Evolutionary conservation across 192 early-diverging fungal species (phyloP).

Genomic region (Podila epicladia): DNA sequence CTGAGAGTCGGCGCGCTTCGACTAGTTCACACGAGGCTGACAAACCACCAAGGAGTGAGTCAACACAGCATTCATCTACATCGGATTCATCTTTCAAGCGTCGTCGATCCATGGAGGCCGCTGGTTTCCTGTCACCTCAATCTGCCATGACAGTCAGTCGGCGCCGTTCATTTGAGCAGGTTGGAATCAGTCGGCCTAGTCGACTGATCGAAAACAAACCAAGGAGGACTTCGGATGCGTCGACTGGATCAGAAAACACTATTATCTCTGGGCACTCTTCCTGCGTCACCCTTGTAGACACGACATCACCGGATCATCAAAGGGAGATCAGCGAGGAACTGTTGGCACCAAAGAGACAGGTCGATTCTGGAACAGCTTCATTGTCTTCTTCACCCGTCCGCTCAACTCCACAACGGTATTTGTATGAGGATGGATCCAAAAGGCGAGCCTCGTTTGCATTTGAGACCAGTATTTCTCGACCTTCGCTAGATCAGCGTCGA

Average conservation of each 20-base stretch:
- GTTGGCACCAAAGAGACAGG: not conserved
- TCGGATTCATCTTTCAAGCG: not conserved
- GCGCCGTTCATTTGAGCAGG: conserved; percentile 22
- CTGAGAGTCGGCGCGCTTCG: not conserved
- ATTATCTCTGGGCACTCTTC: conserved; percentile 30
- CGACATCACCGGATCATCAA: conserved; percentile 2
- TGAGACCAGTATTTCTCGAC: not conserved
- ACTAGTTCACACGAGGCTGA: not conserved
- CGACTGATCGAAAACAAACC: conserved; percentile 1
- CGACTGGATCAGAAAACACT: conserved; percentile 24
- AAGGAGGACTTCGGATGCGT: conserved; percentile 36
- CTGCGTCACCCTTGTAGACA: conserved; percentile 20
- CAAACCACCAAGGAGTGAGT: not conserved
- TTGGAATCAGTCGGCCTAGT: not conserved
- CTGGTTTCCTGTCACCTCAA: conserved; percentile 6
- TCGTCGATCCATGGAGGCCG: conserved; percentile 5
- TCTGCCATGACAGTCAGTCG: conserved; percentile 3
- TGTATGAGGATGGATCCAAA: not conserved
- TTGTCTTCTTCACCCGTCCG: not conserved
- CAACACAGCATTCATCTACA: not conserved
- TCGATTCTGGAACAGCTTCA: not conserved
- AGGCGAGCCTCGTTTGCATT: not conserved
- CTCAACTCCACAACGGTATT: not conserved
- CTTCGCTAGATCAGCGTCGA: not conserved
- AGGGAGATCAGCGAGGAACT: not conserved